Conservation (phyloP, 345 rosid species). For the Atalantia buxifolia region DNA sequence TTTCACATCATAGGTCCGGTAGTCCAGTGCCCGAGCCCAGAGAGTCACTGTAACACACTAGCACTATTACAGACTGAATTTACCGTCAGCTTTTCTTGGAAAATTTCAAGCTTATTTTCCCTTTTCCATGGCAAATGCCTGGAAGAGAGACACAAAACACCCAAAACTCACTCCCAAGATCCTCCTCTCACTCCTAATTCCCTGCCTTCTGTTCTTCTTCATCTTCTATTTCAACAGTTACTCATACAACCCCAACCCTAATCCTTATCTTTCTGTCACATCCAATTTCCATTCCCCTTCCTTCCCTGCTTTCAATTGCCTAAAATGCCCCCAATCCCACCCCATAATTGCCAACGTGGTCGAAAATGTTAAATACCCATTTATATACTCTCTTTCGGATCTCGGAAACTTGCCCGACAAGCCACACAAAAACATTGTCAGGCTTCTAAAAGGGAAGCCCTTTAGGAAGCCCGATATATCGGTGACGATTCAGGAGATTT, state of each 20-base stretch:
- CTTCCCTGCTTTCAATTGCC: slow-evolving; percentile 66
- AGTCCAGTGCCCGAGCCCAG: too few species aligned
- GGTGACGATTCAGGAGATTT: slow-evolving; percentile 65
- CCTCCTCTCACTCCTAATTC: slow-evolving; percentile 40
- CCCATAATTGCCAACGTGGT: slow-evolving; percentile 86
- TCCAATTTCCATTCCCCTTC: slow-evolving; percentile 29
- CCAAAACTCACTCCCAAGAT: slow-evolving; percentile 48
- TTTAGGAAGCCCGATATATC: slow-evolving; percentile 92
- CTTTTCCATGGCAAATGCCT: slow-evolving; percentile 63
- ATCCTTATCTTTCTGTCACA: slow-evolving; percentile 14
- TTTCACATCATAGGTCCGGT: not conserved
- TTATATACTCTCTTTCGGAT: slow-evolving; percentile 81
- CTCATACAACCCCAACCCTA: slow-evolving; percentile 17
- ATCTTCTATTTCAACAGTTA: slow-evolving; percentile 41
- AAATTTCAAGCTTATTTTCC: not conserved
- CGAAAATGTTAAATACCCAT: slow-evolving; percentile 77
- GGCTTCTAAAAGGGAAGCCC: slow-evolving; percentile 86
- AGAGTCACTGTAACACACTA: not conserved
- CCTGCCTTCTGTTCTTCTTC: slow-evolving; percentile 47
- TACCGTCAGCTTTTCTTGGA: not conserved
- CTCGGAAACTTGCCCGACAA: slow-evolving; percentile 83
- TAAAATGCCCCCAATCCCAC: slow-evolving; percentile 65
- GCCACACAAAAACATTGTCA: slow-evolving; percentile 92
- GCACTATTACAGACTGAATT: not conserved
- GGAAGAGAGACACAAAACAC: slow-evolving; percentile 59